These are phyloP conservation scores for Coemansia sp. DNA, from an alignment of 192 early-diverging fungal species.

Conservation along the genomic window DNA sequence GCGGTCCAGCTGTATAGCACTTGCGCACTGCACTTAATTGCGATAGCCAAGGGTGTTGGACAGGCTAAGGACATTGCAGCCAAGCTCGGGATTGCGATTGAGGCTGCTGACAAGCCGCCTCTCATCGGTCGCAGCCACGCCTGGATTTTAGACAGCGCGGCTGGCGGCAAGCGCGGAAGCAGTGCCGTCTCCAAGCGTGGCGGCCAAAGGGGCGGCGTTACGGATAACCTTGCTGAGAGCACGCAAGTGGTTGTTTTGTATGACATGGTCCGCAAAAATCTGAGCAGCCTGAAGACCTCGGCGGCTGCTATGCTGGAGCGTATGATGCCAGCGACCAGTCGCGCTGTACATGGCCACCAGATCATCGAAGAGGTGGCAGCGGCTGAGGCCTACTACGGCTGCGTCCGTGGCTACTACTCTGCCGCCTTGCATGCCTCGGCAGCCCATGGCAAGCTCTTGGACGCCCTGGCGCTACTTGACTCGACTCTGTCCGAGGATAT, in stretches of 20 bases:
- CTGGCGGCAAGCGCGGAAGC: not conserved
- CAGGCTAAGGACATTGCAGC: slow-evolving; percentile 25
- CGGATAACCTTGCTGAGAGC: slow-evolving; percentile 2
- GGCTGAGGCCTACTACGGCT: slow-evolving; percentile 32
- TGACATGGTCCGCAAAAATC: slow-evolving; percentile 31
- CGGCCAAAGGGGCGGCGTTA: not conserved
- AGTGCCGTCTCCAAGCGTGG: not conserved
- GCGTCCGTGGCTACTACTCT: slow-evolving; percentile 38
- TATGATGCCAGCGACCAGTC: slow-evolving; percentile 21
- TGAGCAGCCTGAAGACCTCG: slow-evolving; percentile 21
- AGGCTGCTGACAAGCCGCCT: not conserved
- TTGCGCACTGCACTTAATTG: slow-evolving; percentile 21
- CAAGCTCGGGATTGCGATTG: slow-evolving; percentile 9
- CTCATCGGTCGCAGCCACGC: not conserved
- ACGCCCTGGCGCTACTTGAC: slow-evolving; percentile 45
- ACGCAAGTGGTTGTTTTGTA: slow-evolving; percentile 29
- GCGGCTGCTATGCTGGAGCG: slow-evolving; percentile 12
- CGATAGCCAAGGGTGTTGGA: slow-evolving; percentile 10
- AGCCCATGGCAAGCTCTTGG: slow-evolving; percentile 15
- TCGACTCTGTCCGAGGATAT: slow-evolving; percentile 17
- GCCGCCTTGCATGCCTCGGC: slow-evolving; percentile 35
- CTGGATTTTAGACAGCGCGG: slow-evolving; percentile 17
- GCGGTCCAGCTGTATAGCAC: slow-evolving; percentile 30
- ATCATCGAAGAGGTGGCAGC: slow-evolving; percentile 30
- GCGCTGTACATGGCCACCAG: slow-evolving; percentile 20